Conservation (phyloP, 2,329 filamentous ascomycete species). For the Magnaporthiopsis poae region DNA sequence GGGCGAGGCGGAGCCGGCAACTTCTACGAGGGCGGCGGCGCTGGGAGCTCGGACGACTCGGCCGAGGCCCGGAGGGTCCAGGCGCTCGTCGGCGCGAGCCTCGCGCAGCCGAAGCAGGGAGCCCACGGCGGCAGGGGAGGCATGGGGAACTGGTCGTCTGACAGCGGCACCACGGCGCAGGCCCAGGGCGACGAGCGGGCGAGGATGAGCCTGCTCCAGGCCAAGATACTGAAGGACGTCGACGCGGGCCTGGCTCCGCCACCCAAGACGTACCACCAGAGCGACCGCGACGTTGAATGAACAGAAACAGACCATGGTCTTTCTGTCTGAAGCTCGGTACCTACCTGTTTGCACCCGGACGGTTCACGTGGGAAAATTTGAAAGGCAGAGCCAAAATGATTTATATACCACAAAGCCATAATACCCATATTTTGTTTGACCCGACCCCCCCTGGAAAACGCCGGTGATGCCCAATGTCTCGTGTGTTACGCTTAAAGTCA, state of each 20-base stretch:
- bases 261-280: conserved; percentile 30
- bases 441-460: neutral
- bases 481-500: neutral
- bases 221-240: conserved; percentile 34
- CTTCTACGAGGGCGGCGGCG: conserved; percentile 30
- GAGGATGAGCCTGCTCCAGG: conserved; percentile 30
- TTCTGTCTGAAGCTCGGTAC: neutral
- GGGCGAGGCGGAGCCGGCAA: conserved; percentile 57
- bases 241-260: conserved; percentile 38
- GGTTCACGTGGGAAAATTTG: neutral
- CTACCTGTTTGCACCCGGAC: conserved; percentile 8
- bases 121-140: conserved; percentile 41
- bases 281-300: conserved; percentile 19
- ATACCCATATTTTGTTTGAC: neutral
- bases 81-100: conserved; percentile 24
- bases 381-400: neutral
- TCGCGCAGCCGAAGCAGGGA: conserved; percentile 15
- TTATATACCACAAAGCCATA: neutral
- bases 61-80: conserved; percentile 24
- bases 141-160: conserved; percentile 41
- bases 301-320: neutral
- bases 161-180: conserved; percentile 15
- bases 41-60: conserved; percentile 15
- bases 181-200: conserved; percentile 21
- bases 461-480: conserved; percentile 14